Evolutionary conservation across 768 basidiomycete species (phyloP).

Genomic region (Tylopilus felleus): DNA sequence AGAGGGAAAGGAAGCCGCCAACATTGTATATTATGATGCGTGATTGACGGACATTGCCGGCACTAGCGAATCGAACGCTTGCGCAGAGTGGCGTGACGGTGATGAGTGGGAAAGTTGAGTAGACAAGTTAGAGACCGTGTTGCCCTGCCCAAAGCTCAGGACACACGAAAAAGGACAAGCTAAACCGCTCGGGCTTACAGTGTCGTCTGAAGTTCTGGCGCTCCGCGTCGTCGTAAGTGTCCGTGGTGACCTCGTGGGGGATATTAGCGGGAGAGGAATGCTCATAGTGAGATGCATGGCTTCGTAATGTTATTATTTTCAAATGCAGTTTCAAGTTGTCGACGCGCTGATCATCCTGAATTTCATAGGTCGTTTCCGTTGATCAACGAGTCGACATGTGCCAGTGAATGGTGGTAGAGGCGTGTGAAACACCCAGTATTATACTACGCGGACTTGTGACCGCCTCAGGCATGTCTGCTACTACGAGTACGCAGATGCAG

Average conservation of each 20-base stretch:
- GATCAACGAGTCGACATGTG: slow-evolving; percentile 39
- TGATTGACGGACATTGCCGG: slow-evolving; percentile 65
- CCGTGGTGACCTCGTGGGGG: slow-evolving; percentile 69
- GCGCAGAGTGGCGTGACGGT: slow-evolving; percentile 61
- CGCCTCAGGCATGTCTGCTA: no score
- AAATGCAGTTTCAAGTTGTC: slow-evolving; percentile 85
- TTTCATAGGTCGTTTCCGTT: slow-evolving; percentile 73
- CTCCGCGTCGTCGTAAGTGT: slow-evolving; percentile 83
- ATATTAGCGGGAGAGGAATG: background rate
- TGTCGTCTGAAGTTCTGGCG: slow-evolving; percentile 78
- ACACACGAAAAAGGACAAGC: background rate
- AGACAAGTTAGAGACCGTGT: slow-evolving; percentile 66
- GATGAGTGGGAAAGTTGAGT: slow-evolving; percentile 62
- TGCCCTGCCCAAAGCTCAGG: slow-evolving; percentile 40
- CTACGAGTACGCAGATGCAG: no score
- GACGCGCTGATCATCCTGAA: slow-evolving; percentile 80
- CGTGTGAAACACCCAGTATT: slow-evolving; percentile 22
- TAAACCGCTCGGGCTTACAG: slow-evolving; percentile 45
- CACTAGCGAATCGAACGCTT: slow-evolving; percentile 65
- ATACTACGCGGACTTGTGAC: no score
- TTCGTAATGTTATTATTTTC: slow-evolving; percentile 76
- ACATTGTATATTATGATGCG: slow-evolving; percentile 63
- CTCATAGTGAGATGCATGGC: slow-evolving; percentile 37
- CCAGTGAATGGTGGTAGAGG: slow-evolving; percentile 13
- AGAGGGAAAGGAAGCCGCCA: slow-evolving; percentile 50